Evolutionary conservation across 768 basidiomycete genomes (phyloP).

Genomic region (Panaeolus papilionaceus): DNA sequence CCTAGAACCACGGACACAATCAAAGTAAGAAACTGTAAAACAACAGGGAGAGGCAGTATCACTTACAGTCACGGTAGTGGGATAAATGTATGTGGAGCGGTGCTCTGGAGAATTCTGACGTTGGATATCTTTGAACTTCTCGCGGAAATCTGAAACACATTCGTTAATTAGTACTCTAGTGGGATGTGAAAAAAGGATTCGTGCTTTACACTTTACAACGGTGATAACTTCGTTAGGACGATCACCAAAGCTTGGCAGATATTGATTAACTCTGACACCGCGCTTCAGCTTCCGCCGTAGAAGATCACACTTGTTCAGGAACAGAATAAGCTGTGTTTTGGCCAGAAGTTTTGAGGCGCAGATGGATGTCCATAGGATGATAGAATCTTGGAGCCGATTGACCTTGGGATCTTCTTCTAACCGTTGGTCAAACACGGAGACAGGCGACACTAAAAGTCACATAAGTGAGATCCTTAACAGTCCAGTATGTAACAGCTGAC

Average conservation of each 20-base stretch:
- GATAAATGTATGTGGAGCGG: slow-evolving; percentile 66
- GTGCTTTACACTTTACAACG: slow-evolving; percentile 66
- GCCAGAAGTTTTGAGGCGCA: slow-evolving; percentile 70
- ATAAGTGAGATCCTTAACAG: slow-evolving; percentile 9
- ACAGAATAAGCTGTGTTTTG: slow-evolving; percentile 64
- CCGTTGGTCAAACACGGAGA: slow-evolving; percentile 81
- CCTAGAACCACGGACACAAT: slow-evolving; percentile 40
- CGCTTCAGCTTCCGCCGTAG: slow-evolving; percentile 66
- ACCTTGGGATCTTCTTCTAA: slow-evolving; percentile 72
- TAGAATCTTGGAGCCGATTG: slow-evolving; percentile 78
- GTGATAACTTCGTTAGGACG: slow-evolving; percentile 69
- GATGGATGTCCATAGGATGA: slow-evolving; percentile 73
- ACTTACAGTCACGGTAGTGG: slow-evolving; percentile 70
- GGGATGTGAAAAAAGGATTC: neutral
- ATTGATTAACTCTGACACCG: slow-evolving; percentile 61
- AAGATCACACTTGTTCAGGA: slow-evolving; percentile 75
- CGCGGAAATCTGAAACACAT: slow-evolving; percentile 57
- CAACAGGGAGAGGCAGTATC: slow-evolving; percentile 27
- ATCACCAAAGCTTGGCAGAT: slow-evolving; percentile 70
- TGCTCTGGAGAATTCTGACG: slow-evolving; percentile 60
- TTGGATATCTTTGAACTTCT: slow-evolving; percentile 73
- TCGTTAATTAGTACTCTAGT: neutral
- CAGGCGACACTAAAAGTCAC: slow-evolving; percentile 59
- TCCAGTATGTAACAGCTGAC: slow-evolving; percentile 20
- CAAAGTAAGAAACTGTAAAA: slow-evolving; percentile 2